phyloP scores from a whole-genome alignment of 768 basidiomycete genomes.

The Suillus placidus region DNA sequence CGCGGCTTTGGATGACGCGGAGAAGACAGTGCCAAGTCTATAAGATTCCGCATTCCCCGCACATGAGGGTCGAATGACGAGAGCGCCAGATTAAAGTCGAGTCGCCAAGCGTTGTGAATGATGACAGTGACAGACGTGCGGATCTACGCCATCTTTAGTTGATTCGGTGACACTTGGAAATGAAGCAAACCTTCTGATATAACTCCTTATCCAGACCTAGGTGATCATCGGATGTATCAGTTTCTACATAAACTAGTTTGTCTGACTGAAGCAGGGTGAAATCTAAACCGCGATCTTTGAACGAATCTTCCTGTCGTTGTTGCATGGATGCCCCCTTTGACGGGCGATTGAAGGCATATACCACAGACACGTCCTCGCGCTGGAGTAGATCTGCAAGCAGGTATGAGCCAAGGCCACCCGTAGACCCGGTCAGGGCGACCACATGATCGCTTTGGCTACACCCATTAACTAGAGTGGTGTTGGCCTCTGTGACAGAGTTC shows the following conservation, averaged over 20 bases:
- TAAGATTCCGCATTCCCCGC: conserved; percentile 39
- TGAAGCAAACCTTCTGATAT: conserved; percentile 21
- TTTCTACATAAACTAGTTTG: conserved; percentile 40
- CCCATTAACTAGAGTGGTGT: conserved; percentile 7
- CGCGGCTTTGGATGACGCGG: conserved; percentile 30
- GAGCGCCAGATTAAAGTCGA: conserved; percentile 45
- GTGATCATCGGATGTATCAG: conserved; percentile 29
- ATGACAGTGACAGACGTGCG: conserved; percentile 36
- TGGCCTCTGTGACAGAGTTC: conserved; percentile 14
- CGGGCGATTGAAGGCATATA: conserved; percentile 39
- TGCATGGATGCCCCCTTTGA: conserved; percentile 20
- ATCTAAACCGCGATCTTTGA: conserved; percentile 37
- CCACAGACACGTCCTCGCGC: conserved; percentile 23
- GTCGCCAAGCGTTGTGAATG: conserved; percentile 48
- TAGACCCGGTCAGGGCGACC: conserved; percentile 43
- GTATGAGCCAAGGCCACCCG: conserved; percentile 44
- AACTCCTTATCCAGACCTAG: conserved; percentile 33
- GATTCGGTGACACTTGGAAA: neutral
- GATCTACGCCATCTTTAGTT: conserved; percentile 26
- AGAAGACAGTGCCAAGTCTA: conserved; percentile 34
- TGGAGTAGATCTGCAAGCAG: conserved; percentile 34
- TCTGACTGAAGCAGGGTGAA: conserved; percentile 26
- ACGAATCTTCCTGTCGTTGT: conserved; percentile 32
- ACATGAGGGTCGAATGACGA: conserved; percentile 48
- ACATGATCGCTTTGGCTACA: conserved; percentile 16